Conservation (phyloP, 306 rosid species). For the Fragaria ananassa region DNA sequence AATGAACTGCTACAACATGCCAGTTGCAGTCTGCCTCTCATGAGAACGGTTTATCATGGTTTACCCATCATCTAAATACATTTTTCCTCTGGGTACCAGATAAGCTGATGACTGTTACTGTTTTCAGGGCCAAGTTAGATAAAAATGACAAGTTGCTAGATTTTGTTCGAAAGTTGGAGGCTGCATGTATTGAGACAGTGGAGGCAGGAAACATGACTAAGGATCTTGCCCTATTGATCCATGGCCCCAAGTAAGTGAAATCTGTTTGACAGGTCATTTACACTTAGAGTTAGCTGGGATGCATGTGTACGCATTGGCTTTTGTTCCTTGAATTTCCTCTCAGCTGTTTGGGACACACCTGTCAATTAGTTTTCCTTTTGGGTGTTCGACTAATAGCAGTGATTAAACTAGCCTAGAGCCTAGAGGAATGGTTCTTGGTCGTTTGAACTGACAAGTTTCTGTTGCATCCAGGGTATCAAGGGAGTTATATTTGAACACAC, state of each 20-base stretch:
- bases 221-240: constrained; percentile 88
- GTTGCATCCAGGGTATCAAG: constrained; percentile 66
- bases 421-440: not conserved
- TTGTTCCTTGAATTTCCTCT: not conserved
- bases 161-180: constrained; percentile 80
- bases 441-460: constrained; percentile 7
- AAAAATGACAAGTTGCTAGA: constrained; percentile 60
- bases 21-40: not conserved
- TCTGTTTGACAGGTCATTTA: not conserved
- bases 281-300: not conserved
- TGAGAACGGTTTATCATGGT: not conserved
- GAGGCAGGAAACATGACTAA: constrained; percentile 94
- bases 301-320: not conserved
- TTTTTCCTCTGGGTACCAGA: constrained; percentile 6
- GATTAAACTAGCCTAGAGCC: not conserved
- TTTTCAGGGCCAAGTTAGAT: constrained; percentile 78
- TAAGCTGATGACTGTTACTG: not conserved
- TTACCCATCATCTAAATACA: not conserved
- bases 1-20: not conserved
- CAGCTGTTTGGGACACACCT: not conserved
- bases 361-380: not conserved
- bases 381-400: not conserved
- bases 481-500: constrained; percentile 75
- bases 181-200: constrained; percentile 83
- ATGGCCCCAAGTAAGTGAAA: constrained; percentile 75